Percentiles rank a stretch among this genome's conserved stretches.
Conservation (phyloP, 306 rosid species). For the Quercus berberidifolia region DNA sequence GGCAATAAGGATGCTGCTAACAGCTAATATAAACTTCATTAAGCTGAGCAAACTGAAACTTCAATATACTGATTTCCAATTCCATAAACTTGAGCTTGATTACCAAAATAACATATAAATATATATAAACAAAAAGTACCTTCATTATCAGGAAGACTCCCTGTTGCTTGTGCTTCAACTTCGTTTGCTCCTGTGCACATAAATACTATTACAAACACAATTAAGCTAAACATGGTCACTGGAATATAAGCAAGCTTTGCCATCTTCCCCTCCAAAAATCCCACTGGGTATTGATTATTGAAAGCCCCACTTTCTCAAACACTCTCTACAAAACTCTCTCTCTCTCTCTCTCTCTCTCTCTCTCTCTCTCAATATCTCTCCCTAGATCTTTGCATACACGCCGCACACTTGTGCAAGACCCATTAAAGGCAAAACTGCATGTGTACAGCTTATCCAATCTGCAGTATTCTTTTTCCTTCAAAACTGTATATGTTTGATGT, state of each 20-base stretch:
- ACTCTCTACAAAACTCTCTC: too few relatives aligned
- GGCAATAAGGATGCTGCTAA: too few relatives aligned
- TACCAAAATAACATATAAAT: neutral
- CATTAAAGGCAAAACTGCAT: too few relatives aligned
- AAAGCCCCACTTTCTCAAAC: neutral
- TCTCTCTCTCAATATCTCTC: too few relatives aligned
- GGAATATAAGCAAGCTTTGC: neutral
- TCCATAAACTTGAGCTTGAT: neutral
- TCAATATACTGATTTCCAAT: neutral
- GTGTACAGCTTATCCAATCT: too few relatives aligned
- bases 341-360: too few relatives aligned
- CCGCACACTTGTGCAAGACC: too few relatives aligned
- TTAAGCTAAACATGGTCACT: neutral
- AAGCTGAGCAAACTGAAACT: neutral
- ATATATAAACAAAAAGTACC: constrained; percentile 4
- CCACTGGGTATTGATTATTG: neutral
- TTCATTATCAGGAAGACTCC: constrained; percentile 21
- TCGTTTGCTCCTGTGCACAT: neutral
- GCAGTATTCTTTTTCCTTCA: too few relatives aligned
- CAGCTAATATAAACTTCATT: neutral
- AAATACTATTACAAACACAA: neutral
- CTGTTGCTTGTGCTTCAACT: constrained; percentile 13
- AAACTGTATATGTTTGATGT: too few relatives aligned
- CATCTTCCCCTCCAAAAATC: neutral
- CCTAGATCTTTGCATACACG: too few relatives aligned